Base-by-base conservation (phyloP, 176 grass and related monocot genomes). In the Rhynchospora pubera region DNA sequence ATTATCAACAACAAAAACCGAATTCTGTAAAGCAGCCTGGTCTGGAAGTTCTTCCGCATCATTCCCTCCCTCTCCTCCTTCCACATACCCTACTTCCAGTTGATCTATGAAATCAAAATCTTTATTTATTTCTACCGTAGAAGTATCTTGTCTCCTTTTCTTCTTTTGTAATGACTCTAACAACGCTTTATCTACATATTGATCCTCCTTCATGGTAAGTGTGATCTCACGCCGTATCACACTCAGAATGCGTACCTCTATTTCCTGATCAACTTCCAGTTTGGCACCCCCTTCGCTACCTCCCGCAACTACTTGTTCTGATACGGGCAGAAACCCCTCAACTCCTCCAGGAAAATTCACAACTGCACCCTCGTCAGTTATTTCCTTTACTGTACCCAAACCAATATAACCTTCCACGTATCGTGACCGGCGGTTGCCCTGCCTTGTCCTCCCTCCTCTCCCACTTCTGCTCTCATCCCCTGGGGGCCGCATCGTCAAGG, bases 161-260 rank as follows among this genome's bases (percentile, higher is more conserved):
- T 84, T 86, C 81, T 91, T 83, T 80, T 92, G 88, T 80, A 94
- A 88, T 81, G 93, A 87, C 74, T 91, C 79, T 70, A 89, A 86
- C 26, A 93, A 91, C 45, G 94, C 92, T 80, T 88, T 90, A 58
- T 94, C 91, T 68, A 34, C 91, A 78, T 93, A 85, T 82, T 90
- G 90, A 70, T 87, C 85, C n/a, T 73, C 82, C 81, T 98, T 94
- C 96, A 95, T 99, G 15, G 92, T 95, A 64, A 98, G 88, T 79
- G 87, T 94, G 65, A 84, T 83, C 81, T 93, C 83, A 23, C 90
- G 91, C 86, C 87, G 83, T 80, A 85, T 70, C 65, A 94, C 77
- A 13, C 83, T 90, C 64, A 98, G 57, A 78, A 98, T 87, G 52
- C 89, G 88, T 77, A 95, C 90, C 53, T 83, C 87, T 83, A 99